A percentile compares a stretch with the other conserved stretches of the same genome.
Conservation (phyloP, 352 stramenopile species). For the Nothophytophthora sp. region DNA sequence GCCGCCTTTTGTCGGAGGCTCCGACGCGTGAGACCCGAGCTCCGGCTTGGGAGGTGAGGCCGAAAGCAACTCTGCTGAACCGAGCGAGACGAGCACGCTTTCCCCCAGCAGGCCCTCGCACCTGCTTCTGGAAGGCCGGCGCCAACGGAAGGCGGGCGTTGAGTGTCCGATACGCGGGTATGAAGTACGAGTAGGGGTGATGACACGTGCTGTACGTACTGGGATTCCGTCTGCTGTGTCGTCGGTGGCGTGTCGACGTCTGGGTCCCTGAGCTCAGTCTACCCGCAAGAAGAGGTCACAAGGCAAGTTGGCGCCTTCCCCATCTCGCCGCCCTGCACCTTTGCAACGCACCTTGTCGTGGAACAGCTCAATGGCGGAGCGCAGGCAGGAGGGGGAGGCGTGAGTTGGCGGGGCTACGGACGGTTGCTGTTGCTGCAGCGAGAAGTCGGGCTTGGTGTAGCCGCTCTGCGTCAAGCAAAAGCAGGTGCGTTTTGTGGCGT, state of each 20-base stretch:
- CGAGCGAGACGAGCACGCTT: slow-evolving; percentile 47
- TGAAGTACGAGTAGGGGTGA: too few species aligned
- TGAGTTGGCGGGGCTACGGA: not conserved
- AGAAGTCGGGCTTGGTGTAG: slow-evolving; percentile 45
- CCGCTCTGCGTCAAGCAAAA: slow-evolving; percentile 11
- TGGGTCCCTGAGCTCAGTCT: too few species aligned
- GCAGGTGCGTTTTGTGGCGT: not conserved
- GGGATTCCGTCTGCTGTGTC: too few species aligned
- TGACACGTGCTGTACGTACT: too few species aligned
- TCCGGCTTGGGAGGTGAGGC: slow-evolving; percentile 1
- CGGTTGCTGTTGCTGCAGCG: slow-evolving; percentile 22
- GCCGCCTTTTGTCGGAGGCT: slow-evolving; percentile 1
- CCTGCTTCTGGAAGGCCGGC: too few species aligned
- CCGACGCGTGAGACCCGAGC: not conserved
- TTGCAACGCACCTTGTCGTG: slow-evolving; percentile 5
- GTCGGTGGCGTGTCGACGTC: too few species aligned
- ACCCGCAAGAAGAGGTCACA: too few species aligned
- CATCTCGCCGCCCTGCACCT: too few species aligned
- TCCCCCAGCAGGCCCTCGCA: slow-evolving; percentile 20
- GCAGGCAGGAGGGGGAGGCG: not conserved
- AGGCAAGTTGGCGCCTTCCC: too few species aligned
- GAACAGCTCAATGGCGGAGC: not conserved
- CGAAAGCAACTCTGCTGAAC: not conserved
- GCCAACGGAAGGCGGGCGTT: too few species aligned
- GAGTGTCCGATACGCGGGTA: too few species aligned